Evolutionary conservation across 306 rosid genomes (phyloP).

Genomic region (Sechiopsis laciniata): DNA sequence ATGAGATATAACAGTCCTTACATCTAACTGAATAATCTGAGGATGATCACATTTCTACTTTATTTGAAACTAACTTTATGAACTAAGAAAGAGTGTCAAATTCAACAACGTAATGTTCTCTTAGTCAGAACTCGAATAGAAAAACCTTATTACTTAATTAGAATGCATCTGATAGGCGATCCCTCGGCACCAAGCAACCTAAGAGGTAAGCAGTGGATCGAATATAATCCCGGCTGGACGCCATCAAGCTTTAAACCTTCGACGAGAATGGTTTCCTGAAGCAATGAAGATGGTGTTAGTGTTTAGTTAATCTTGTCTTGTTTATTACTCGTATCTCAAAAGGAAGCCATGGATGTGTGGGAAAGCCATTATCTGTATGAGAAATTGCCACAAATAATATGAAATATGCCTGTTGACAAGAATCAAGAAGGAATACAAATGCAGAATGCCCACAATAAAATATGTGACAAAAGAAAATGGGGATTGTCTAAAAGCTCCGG

Average conservation of each 20-base stretch:
- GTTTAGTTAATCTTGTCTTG: background rate
- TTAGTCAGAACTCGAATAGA: background rate
- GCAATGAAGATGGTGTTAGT: background rate
- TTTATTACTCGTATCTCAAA: background rate
- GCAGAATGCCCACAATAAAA: background rate
- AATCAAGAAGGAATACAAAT: background rate
- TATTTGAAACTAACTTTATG: conserved; percentile 1
- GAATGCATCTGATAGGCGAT: conserved; percentile 69
- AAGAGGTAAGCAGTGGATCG: conserved; percentile 65
- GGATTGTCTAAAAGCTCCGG: background rate
- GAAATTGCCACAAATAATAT: background rate
- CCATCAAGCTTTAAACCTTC: conserved; percentile 66
- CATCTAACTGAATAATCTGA: background rate
- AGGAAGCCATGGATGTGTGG: background rate
- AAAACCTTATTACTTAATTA: conserved; percentile 36
- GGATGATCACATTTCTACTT: background rate
- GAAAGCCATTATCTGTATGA: background rate
- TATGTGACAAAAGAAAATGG: too few species aligned
- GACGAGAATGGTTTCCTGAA: conserved; percentile 65
- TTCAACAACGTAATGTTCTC: background rate
- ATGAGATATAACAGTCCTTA: background rate
- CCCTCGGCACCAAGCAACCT: conserved; percentile 81
- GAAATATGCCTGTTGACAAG: background rate
- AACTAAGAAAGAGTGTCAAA: background rate
- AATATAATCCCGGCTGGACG: conserved; percentile 50